Percentiles rank a stretch among this genome's conserved stretches.
Evolutionary conservation across 75 land plant species (phyloP).

Genomic region (Adiantum capillusveneris): DNA sequence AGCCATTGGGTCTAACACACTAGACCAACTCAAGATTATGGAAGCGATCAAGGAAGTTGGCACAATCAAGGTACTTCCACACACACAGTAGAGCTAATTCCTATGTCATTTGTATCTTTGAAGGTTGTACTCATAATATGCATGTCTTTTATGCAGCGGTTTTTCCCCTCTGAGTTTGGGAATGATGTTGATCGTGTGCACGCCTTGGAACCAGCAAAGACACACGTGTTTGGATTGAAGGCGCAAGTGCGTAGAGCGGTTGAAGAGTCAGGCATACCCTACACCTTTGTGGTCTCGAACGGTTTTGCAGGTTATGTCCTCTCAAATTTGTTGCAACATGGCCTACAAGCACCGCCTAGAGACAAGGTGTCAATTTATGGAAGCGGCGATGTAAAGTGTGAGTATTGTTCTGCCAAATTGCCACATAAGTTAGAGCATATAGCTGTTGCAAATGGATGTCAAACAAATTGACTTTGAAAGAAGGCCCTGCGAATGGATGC

Average conservation of each 20-base stretch:
- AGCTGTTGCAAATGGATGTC: no score
- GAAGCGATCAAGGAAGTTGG: slow-evolving; percentile 39
- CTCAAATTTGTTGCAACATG: slow-evolving; percentile 23
- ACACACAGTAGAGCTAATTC: no score
- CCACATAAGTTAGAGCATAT: no score
- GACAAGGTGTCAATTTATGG: slow-evolving; percentile 45
- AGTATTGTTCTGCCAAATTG: no score
- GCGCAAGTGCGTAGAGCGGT: slow-evolving; percentile 30
- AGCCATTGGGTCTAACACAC: slow-evolving; percentile 15
- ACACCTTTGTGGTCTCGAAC: slow-evolving; percentile 37
- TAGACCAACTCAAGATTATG: slow-evolving; percentile 31
- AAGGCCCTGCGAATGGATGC: no score
- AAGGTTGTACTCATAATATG: no score
- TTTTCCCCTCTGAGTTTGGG: slow-evolving; percentile 63
- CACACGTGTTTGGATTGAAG: slow-evolving; percentile 22
- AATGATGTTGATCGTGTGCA: slow-evolving; percentile 42
- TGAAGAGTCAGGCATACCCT: slow-evolving; percentile 54
- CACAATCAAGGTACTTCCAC: slow-evolving; percentile 28
- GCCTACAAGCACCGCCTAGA: slow-evolving; percentile 37
- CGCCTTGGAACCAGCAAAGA: slow-evolving; percentile 35
- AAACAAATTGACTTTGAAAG: no score
- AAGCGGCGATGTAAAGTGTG: slow-evolving; percentile 20
- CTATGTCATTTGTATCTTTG: no score
- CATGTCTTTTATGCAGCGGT: slow-evolving; percentile 45
- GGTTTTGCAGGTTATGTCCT: slow-evolving; percentile 31